These are phyloP conservation scores for Lycium ferocissimum DNA, from an alignment of 257 asterid species.

Conservation along the genomic window DNA sequence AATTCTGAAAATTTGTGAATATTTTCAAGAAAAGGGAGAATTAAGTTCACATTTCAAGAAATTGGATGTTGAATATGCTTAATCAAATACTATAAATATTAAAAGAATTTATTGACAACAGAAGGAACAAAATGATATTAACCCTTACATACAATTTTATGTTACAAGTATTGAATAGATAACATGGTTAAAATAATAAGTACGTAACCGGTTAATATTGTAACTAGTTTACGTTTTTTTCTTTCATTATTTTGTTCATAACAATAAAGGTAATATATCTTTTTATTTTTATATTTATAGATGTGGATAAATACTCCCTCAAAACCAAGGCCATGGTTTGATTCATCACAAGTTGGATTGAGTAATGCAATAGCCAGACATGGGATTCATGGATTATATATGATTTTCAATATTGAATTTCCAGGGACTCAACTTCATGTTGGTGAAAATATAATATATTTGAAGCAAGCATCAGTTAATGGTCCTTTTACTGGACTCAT, in stretches of 20 bases:
- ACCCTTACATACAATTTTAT: too few species aligned
- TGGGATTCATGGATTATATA: conserved; percentile 79
- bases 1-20: too few species aligned
- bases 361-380: conserved; percentile 88
- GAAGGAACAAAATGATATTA: too few species aligned
- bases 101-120: too few species aligned
- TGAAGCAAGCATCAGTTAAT: conserved; percentile 49
- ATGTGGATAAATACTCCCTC: conserved; percentile 53
- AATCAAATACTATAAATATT: too few species aligned
- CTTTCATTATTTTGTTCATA: neutral
- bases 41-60: too few species aligned
- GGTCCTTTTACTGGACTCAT: conserved; percentile 60
- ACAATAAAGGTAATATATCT: neutral
- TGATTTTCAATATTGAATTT: conserved; percentile 42
- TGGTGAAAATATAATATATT: conserved; percentile 59
- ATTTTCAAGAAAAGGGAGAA: too few species aligned
- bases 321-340: conserved; percentile 41
- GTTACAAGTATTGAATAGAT: too few species aligned
- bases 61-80: too few species aligned
- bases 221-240: neutral
- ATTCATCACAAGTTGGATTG: conserved; percentile 55
- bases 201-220: too few species aligned
- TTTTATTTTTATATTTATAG: conserved; percentile 31
- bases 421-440: conserved; percentile 43
- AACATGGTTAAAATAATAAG: too few species aligned